Evolutionary conservation across 2,329 filamentous ascomycete genomes (phyloP).

Genomic region (Apiospora marii): DNA sequence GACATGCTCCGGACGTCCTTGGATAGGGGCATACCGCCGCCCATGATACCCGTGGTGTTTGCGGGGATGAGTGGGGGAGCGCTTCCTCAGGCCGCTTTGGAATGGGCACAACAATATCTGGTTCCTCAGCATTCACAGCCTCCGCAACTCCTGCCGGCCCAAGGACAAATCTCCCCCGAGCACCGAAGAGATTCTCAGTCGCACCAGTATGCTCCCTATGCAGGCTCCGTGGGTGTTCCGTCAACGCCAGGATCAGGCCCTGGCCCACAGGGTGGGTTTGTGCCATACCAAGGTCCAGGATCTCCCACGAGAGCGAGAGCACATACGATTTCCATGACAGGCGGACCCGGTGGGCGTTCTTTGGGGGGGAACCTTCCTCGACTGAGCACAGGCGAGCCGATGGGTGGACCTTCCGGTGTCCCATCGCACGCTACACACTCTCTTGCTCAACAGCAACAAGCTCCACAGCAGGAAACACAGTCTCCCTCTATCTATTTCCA

Average conservation of each 20-base stretch:
- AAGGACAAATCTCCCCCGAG: conserved; percentile 61
- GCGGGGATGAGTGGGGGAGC: conserved; percentile 72
- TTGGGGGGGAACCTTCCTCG: conserved; percentile 50
- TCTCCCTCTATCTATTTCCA: conserved; percentile 88
- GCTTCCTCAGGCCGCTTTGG: conserved; percentile 66
- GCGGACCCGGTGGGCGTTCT: conserved; percentile 46
- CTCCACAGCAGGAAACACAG: conserved; percentile 67
- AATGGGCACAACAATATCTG: conserved; percentile 74
- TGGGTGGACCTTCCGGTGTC: conserved; percentile 44
- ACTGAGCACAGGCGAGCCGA: conserved; percentile 54
- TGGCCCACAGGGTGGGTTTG: conserved; percentile 50
- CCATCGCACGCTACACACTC: conserved; percentile 52
- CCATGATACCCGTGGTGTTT: conserved; percentile 79
- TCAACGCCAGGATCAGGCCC: conserved; percentile 53
- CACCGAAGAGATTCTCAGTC: conserved; percentile 62
- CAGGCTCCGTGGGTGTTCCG: conserved; percentile 48
- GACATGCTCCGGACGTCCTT: conserved; percentile 76
- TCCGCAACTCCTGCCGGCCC: conserved; percentile 52
- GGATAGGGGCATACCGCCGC: conserved; percentile 73
- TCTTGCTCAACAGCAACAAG: conserved; percentile 61
- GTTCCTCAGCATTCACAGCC: conserved; percentile 33
- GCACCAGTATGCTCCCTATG: conserved; percentile 52
- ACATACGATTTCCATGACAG: conserved; percentile 54
- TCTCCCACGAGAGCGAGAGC: conserved; percentile 60
- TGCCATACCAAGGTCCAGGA: conserved; percentile 51